Conservation (phyloP, 78 protist genomes). For the Bodo saltans region DNA sequence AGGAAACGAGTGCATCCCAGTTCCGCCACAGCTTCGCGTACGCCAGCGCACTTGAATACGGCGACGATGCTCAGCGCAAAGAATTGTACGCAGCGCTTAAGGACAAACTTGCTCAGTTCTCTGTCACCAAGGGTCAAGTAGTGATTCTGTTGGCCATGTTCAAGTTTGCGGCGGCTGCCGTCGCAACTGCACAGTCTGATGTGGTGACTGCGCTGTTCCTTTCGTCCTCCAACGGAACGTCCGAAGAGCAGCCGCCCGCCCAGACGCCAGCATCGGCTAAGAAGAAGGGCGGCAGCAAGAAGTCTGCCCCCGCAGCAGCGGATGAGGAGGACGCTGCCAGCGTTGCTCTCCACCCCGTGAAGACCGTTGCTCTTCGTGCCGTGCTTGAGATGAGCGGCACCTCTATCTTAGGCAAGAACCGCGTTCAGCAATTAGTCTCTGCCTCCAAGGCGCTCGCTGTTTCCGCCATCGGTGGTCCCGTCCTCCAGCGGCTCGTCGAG, state of each 20-base stretch:
- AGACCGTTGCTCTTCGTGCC: not conserved
- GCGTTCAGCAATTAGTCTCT: not conserved
- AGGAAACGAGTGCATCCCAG: not conserved
- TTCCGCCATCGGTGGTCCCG: not conserved
- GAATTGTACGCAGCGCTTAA: not conserved
- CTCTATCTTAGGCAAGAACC: not conserved
- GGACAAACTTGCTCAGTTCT: not conserved
- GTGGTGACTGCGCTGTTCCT: too few species aligned
- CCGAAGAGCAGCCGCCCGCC: too few species aligned
- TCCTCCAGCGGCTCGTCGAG: not conserved
- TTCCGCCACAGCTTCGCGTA: not conserved
- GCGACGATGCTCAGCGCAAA: not conserved
- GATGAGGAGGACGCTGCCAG: too few species aligned
- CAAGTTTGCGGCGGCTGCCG: not conserved
- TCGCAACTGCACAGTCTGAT: too few species aligned
- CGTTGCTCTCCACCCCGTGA: too few species aligned
- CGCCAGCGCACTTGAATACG: not conserved
- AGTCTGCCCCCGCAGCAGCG: not conserved
- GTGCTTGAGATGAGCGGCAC: not conserved
- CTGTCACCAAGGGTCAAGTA: not conserved
- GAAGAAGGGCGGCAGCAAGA: too few species aligned
- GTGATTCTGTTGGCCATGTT: not conserved
- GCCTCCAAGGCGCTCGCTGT: not conserved
- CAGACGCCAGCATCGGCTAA: too few species aligned
- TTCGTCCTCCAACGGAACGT: too few species aligned